Base-by-base conservation (phyloP, 1,284 basidiomycete genomes). In the Pseudozyma sp. region DNA sequence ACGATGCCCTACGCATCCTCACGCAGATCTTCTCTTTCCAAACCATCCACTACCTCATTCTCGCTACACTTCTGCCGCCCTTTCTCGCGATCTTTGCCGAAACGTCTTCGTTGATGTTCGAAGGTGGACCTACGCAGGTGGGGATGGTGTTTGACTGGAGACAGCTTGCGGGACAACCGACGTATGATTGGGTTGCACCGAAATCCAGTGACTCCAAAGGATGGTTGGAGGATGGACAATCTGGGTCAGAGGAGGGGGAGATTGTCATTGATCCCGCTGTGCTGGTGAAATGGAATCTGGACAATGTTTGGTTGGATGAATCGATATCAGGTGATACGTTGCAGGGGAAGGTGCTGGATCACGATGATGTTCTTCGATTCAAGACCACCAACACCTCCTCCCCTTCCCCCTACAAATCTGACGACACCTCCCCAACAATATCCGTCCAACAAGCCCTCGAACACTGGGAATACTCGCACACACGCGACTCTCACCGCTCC, bases 131-230 rank as follows among this genome's bases (percentile, higher is more conserved):
- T 2, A 87, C 91, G 8, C 94, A 90, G 82, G 90, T 95, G 48
- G 92, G 91, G 88, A 93, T 94, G 92, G 87, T 98, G 33, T 92
- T 99, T 89, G 95, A 99, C 86, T 99, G 96, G 96, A 88, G 94
- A 49, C 93, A 97, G 85, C 91, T 99, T 88, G 92, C 88, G 88
- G 62, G 53, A 6, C 29, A 24, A 13, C 68, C 62, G 0, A 70
- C 62, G 16, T 70, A 57, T 45, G 62, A 70, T 33, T 70, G 68
- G 68, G 30, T 31, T 14, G 40, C 34, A 0, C 53, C 52, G 5
- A 37, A 43, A 9, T 9, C 16, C 13, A 16, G 14, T 5, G 35
- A n/a, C n/a, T 33, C 34, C 17, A 34, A 10, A 5, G 55, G 44
- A 7, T 37, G 49, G 37, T 43, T 13, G 5, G 39, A 44, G 19